phyloP scores from a whole-genome alignment of 2,329 filamentous ascomycete genomes.

The Zymoseptoria passerinii region DNA sequence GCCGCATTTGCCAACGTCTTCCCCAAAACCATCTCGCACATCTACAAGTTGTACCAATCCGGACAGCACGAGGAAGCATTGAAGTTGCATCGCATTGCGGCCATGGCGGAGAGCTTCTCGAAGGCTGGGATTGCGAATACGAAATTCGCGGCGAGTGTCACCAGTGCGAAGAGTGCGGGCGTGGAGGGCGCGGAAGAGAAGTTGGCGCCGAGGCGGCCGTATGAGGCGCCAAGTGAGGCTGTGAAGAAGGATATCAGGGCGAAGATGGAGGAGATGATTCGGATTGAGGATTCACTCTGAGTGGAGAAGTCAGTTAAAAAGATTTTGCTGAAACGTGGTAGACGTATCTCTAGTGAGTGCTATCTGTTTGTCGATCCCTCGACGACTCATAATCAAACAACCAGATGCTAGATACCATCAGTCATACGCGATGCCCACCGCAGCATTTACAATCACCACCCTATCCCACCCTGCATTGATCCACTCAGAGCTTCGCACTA shows the following conservation, averaged over 20 bases:
- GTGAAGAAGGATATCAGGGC: slow-evolving; percentile 37
- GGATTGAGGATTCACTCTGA: slow-evolving; percentile 32
- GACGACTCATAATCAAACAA: not conserved
- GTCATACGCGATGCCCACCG: too few species aligned
- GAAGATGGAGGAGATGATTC: slow-evolving; percentile 35
- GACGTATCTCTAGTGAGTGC: not conserved
- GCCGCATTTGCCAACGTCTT: slow-evolving; percentile 50
- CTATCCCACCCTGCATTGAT: too few species aligned
- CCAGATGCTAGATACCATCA: too few species aligned
- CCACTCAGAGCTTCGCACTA: not conserved
- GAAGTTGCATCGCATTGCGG: slow-evolving; percentile 49
- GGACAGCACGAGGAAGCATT: slow-evolving; percentile 50
- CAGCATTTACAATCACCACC: too few species aligned
- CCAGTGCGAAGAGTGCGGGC: slow-evolving; percentile 51
- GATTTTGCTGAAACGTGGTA: not conserved
- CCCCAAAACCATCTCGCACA: slow-evolving; percentile 44
- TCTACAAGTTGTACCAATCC: slow-evolving; percentile 50
- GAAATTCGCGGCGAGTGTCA: slow-evolving; percentile 56
- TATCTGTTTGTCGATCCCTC: not conserved
- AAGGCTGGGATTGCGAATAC: slow-evolving; percentile 57
- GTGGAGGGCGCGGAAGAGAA: slow-evolving; percentile 52
- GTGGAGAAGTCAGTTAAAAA: not conserved
- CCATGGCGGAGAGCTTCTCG: slow-evolving; percentile 54
- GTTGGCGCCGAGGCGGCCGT: slow-evolving; percentile 54
- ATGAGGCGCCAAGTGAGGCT: slow-evolving; percentile 40